Percentiles rank a stretch among this genome's conserved stretches.
These are phyloP conservation scores for Paecilomyces sp. DNA, from an alignment of 2,329 filamentous ascomycete species.

Conservation along the genomic window DNA sequence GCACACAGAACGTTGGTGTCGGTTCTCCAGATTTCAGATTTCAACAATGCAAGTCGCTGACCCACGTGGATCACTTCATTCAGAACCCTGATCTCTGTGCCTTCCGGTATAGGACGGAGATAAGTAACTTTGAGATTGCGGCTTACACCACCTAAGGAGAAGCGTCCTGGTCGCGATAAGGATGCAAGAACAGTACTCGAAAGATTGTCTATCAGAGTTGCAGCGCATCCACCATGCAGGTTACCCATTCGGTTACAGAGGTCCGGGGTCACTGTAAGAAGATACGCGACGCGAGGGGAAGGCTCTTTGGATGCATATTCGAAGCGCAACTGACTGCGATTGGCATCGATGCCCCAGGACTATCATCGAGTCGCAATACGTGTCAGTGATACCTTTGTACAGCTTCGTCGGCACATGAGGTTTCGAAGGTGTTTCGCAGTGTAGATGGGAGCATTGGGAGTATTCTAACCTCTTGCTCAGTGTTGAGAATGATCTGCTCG, in stretches of 20 bases:
- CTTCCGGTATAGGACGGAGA: slow-evolving; percentile 53
- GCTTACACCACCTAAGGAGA: slow-evolving; percentile 56
- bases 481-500: slow-evolving; percentile 13
- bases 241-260: slow-evolving; percentile 89
- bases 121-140: slow-evolving; percentile 62
- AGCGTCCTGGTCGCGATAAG: slow-evolving; percentile 53
- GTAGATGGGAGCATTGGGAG: too few relatives aligned
- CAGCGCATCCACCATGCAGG: slow-evolving; percentile 73
- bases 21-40: slow-evolving; percentile 48
- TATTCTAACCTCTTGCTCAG: slow-evolving; percentile 11
- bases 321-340: slow-evolving; percentile 25
- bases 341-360: slow-evolving; percentile 23
- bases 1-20: slow-evolving; percentile 49
- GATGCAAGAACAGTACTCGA: slow-evolving; percentile 55
- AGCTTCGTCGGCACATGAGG: neutral
- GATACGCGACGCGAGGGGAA: slow-evolving; percentile 25
- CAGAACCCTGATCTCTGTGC: slow-evolving; percentile 46
- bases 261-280: slow-evolving; percentile 65
- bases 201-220: slow-evolving; percentile 61
- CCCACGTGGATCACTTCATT: slow-evolving; percentile 54
- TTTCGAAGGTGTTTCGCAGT: too few relatives aligned
- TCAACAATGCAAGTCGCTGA: slow-evolving; percentile 46
- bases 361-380: slow-evolving; percentile 7
- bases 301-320: slow-evolving; percentile 30
- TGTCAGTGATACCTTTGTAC: neutral